phyloP scores from a whole-genome alignment of 495 filamentous ascomycete species.

The Xylaria nigripes region DNA sequence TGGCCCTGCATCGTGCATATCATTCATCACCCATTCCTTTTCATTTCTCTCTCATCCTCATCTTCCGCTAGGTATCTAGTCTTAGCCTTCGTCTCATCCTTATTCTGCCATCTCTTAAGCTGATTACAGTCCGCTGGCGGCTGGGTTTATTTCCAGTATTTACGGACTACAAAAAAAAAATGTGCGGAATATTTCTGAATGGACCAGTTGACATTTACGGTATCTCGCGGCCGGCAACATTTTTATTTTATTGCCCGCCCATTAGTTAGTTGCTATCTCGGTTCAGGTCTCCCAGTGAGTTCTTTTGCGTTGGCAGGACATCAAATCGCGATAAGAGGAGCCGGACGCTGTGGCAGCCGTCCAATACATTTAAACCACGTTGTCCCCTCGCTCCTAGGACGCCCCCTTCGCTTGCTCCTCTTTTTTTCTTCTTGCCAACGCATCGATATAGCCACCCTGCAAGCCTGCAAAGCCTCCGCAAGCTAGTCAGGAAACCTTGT shows the following conservation, averaged over 20 bases:
- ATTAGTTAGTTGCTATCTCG: not conserved
- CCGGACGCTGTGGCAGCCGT: not conserved
- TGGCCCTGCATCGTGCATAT: constrained; percentile 13
- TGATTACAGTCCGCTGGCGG: not conserved
- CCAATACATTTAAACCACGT: constrained; percentile 17
- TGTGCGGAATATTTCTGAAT: too few relatives aligned
- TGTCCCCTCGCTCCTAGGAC: constrained; percentile 21
- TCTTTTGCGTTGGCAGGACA: constrained; percentile 4
- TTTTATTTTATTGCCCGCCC: not conserved
- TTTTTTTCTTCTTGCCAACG: constrained; percentile 14
- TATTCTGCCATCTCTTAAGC: not conserved
- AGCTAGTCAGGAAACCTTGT: not conserved
- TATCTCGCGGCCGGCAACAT: constrained; percentile 1
- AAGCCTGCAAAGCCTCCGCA: constrained; percentile 8
- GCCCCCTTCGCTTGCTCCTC: constrained; percentile 11
- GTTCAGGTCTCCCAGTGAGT: not conserved
- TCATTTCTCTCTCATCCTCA: not conserved
- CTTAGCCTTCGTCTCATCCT: not conserved
- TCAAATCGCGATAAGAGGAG: constrained; percentile 6
- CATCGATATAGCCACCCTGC: constrained; percentile 13
- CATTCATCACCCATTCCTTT: not conserved
- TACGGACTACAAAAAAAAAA: too few relatives aligned
- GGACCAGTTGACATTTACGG: not conserved
- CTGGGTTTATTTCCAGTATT: not conserved
- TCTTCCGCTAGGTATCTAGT: not conserved